Percentiles rank a stretch among this genome's conserved stretches.
Conservation (phyloP, 2,329 filamentous ascomycete species). For the Botrytis cinerea region DNA sequence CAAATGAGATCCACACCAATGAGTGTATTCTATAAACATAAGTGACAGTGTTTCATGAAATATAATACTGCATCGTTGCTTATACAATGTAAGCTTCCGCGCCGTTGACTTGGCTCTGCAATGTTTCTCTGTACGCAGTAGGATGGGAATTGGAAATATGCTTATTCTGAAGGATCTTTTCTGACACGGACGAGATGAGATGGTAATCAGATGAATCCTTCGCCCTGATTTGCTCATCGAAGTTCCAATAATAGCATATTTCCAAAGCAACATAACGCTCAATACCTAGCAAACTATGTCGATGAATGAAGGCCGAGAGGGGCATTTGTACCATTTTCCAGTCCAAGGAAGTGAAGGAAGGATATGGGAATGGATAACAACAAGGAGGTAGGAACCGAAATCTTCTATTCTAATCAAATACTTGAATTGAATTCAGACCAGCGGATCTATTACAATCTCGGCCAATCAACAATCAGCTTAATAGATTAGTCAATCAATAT, state of each 20-base stretch:
- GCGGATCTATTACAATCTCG: too few species aligned
- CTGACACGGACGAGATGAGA: slow-evolving; percentile 11
- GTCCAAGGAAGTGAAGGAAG: background rate
- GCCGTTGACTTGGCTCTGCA: background rate
- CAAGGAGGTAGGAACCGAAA: background rate
- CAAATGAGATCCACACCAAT: background rate
- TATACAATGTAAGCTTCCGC: slow-evolving; percentile 1
- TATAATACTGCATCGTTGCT: background rate
- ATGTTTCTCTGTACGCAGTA: background rate
- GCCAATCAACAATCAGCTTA: background rate
- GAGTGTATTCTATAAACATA: background rate
- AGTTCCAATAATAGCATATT: background rate
- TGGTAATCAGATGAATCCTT: slow-evolving; percentile 3
- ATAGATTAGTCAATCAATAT: background rate
- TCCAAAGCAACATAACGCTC: background rate
- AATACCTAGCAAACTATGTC: background rate
- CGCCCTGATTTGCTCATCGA: background rate
- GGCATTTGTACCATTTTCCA: background rate
- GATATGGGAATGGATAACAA: background rate
- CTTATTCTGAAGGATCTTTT: background rate
- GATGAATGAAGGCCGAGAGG: background rate
- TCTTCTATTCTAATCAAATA: background rate
- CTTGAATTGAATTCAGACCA: background rate
- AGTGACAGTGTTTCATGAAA: background rate
- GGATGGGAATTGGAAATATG: background rate